A percentile compares a stretch with the other conserved stretches of the same genome.
Conservation (phyloP, 108 stramenopile genomes). For the Fistulifera pelliculosa region DNA sequence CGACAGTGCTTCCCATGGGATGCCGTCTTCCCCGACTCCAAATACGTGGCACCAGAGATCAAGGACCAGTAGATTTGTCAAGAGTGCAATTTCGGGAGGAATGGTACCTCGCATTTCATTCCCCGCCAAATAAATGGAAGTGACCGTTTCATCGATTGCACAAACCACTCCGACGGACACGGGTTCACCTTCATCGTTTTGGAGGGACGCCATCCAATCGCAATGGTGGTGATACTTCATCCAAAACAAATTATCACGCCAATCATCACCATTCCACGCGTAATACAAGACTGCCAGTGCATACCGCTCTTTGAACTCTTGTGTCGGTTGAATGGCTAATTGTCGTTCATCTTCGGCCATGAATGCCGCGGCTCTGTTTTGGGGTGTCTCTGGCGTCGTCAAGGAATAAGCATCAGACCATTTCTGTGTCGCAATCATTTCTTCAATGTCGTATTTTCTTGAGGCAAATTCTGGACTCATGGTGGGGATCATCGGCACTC, state of each 20-base stretch:
- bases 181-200: too few relatives aligned
- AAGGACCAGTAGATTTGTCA: conserved; percentile 3
- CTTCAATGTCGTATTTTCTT: background rate
- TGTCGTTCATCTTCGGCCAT: too few relatives aligned
- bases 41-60: conserved; percentile 27
- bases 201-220: conserved; percentile 22
- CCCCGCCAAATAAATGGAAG: background rate
- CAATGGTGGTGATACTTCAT: conserved; percentile 18
- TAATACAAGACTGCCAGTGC: conserved; percentile 30
- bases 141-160: background rate
- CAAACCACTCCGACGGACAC: background rate
- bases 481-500: too few relatives aligned
- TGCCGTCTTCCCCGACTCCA: conserved; percentile 10
- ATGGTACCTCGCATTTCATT: conserved; percentile 5
- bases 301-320: conserved; percentile 21
- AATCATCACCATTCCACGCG: conserved; percentile 22
- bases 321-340: background rate
- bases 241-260: conserved; percentile 31
- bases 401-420: background rate
- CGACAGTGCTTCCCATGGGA: conserved; percentile 4
- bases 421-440: background rate
- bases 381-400: background rate
- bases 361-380: too few relatives aligned
- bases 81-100: conserved; percentile 5
- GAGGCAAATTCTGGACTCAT: background rate